Percentiles rank a stretch among this genome's conserved stretches.
phyloP scores from a whole-genome alignment of 306 rosid genomes.

The Prunus mongolica region DNA sequence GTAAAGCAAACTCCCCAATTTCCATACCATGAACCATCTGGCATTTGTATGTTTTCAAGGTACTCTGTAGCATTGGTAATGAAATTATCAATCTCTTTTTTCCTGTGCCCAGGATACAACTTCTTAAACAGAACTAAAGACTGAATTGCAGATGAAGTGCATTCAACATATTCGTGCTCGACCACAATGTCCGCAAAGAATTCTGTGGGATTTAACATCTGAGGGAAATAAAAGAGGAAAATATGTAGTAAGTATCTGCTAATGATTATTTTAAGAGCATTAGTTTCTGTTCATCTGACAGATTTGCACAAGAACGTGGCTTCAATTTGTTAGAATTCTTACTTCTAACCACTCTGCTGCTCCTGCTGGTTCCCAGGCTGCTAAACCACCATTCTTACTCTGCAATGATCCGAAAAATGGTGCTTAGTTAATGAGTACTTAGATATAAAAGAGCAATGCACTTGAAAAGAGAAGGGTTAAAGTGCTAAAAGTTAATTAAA shows the following conservation, averaged over 20 bases:
- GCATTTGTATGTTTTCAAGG: not conserved
- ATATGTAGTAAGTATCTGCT: too few relatives aligned
- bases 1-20: too few relatives aligned
- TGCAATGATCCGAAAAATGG: conserved; percentile 4
- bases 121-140: too few relatives aligned
- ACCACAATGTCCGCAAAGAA: conserved; percentile 1
- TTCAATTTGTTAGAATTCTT: conserved; percentile 1
- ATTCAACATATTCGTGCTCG: conserved; percentile 13
- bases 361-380: conserved; percentile 65
- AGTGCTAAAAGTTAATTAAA: too few relatives aligned
- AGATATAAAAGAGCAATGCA: not conserved
- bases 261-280: too few relatives aligned
- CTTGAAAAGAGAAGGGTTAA: not conserved
- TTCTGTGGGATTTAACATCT: conserved; percentile 7
- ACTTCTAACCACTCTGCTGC: conserved; percentile 11
- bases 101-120: too few relatives aligned
- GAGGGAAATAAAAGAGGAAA: not conserved
- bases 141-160: conserved; percentile 1
- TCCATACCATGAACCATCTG: conserved; percentile 18
- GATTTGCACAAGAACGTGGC: not conserved
- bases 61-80: not conserved
- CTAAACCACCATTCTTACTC: conserved; percentile 68
- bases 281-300: too few relatives aligned
- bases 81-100: too few relatives aligned
- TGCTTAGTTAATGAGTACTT: not conserved